Evolutionary conservation across 2,329 filamentous ascomycete genomes (phyloP).

Genomic region (Aspergillus awamori): DNA sequence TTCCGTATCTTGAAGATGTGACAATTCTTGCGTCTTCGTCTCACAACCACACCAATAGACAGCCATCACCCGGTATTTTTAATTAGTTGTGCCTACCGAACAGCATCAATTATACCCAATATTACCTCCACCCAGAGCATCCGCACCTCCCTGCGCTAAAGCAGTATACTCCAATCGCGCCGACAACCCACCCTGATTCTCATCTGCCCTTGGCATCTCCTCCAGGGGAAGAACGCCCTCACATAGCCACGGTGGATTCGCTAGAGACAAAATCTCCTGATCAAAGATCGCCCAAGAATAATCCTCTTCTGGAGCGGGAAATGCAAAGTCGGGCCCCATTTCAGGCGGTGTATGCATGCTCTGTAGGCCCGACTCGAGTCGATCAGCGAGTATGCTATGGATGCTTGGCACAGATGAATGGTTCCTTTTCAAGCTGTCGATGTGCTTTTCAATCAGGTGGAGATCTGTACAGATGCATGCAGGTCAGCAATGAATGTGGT

Average conservation of each 20-base stretch:
- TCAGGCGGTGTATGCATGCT: conserved; percentile 34
- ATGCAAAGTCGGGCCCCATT: conserved; percentile 23
- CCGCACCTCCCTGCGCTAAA: background rate
- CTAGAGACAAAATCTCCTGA: conserved; percentile 34
- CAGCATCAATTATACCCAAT: background rate
- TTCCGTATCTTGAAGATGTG: conserved; percentile 6
- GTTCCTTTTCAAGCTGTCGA: conserved; percentile 27
- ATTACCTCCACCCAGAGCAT: background rate
- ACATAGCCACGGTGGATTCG: conserved; percentile 33
- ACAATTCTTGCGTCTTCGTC: background rate
- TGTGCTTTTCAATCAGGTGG: conserved; percentile 30
- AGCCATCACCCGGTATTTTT: no score
- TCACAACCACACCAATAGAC: background rate
- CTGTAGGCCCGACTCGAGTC: conserved; percentile 32
- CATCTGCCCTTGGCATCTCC: background rate
- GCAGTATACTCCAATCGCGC: background rate
- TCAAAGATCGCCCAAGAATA: conserved; percentile 37
- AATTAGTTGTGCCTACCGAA: no score
- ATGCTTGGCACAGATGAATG: conserved; percentile 28
- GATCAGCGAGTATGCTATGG: conserved; percentile 28
- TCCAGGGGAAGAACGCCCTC: conserved; percentile 16
- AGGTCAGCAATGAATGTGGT: background rate
- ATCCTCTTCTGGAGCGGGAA: conserved; percentile 25
- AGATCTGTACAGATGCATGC: conserved; percentile 21
- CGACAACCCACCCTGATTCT: background rate